A percentile compares a stretch with the other conserved stretches of the same genome.
Evolutionary conservation across 345 rosid genomes (phyloP).

Genomic region (Ceriops zippeliana): DNA sequence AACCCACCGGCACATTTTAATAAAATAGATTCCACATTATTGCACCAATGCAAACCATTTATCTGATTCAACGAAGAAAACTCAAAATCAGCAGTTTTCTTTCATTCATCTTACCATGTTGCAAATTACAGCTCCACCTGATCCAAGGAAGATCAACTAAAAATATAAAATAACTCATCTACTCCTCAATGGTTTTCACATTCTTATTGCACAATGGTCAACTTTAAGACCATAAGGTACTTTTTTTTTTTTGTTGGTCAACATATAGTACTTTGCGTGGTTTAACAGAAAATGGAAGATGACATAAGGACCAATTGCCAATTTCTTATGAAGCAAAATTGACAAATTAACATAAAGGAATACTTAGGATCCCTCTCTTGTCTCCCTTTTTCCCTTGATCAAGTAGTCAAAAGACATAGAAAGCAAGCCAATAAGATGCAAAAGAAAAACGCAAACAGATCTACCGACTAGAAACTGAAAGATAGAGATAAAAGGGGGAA

Average conservation of each 20-base stretch:
- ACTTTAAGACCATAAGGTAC: background rate
- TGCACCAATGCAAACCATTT: background rate
- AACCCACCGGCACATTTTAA: slow-evolving; percentile 14
- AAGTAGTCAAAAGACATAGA: background rate
- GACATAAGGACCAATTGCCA: background rate
- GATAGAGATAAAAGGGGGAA: no score
- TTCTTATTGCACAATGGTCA: background rate
- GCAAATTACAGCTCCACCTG: background rate
- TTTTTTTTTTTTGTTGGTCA: background rate
- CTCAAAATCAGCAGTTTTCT: background rate
- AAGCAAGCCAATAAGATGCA: slow-evolving; percentile 24
- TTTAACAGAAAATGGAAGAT: background rate
- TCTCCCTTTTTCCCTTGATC: background rate
- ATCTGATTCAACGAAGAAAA: background rate
- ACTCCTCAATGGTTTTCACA: background rate
- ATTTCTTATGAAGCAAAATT: background rate
- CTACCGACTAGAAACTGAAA: no score
- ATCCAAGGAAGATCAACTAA: background rate
- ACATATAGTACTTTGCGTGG: background rate
- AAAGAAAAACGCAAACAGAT: slow-evolving; percentile 17
- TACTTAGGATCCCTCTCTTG: background rate
- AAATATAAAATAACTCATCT: background rate
- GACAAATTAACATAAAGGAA: background rate
- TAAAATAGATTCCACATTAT: background rate
- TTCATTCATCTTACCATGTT: background rate